Evolutionary conservation across 108 stramenopile genomes (phyloP), one percentile per base, ranked within the genome.

Genomic region (Epithemia pelagica): DNA sequence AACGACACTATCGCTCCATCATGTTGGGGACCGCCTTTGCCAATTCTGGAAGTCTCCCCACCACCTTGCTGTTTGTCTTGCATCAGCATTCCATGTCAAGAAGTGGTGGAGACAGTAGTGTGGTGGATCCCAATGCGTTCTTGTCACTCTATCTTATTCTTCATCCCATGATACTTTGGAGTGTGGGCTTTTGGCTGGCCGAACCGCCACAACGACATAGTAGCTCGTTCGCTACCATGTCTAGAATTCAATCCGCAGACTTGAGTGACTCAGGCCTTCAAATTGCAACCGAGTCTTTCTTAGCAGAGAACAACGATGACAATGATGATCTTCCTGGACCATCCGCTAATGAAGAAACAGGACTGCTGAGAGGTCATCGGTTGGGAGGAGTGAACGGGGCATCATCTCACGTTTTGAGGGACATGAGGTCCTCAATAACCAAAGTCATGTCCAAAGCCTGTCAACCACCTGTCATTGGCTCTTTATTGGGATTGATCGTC

Each of bases 1-100:
- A 31, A 25, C 23, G 23, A 21, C 30, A 57, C 2, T 23, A 46
- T 5, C 23, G 30, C 8, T 18, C 59, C 23, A 58, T 69, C 26
- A 26, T 69, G 30, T 27, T 30, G 2, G 68, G 0, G 20, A 33
- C 31, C 1, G 60, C 68, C 1, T 61, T 69, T 51, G 68, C 59
- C 21, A 69, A 69, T n/a, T 61, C 60, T 7, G 59, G 57, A n/a
- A 58, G 68, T 26, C 60, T 69, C 20, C 68, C 68, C 2, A 59
- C 59, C 2, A 69, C 68, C 27, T 61, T 69, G 3, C 28, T 69
- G 30, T 33, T 61, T 2, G 68, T 60, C 1, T 31, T 69, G 20
- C 68, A 69, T 15, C 37, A 46, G 37, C 37, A 46, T 46, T 46
- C 37, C 5, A 15, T 46, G 37, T 10, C 10, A 5, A 46, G 37